phyloP scores from a whole-genome alignment of 2,329 filamentous ascomycete species.

The Neonectria magnoliae region DNA sequence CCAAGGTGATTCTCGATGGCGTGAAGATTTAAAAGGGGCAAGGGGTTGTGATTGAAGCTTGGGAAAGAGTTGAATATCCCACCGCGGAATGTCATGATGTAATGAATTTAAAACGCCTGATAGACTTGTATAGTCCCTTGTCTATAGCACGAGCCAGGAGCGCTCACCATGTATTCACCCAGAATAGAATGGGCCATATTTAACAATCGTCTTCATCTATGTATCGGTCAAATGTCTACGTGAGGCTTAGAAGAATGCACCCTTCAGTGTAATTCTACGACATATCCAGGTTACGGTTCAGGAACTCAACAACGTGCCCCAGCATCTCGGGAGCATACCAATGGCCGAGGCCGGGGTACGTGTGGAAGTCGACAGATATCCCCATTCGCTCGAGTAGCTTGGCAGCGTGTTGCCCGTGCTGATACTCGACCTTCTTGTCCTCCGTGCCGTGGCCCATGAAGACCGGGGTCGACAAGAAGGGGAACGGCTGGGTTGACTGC shows the following conservation, averaged over 20 bases:
- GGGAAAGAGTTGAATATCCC: slow-evolving; percentile 1
- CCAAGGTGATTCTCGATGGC: slow-evolving; percentile 76
- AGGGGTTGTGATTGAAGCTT: not conserved
- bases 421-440: slow-evolving; percentile 53
- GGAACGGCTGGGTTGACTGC: slow-evolving; percentile 1
- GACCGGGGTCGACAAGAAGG: slow-evolving; percentile 48
- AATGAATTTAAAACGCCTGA: slow-evolving; percentile 14
- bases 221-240: not conserved
- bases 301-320: slow-evolving; percentile 48
- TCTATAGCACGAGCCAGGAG: slow-evolving; percentile 7
- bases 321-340: slow-evolving; percentile 57
- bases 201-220: not conserved
- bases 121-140: slow-evolving; percentile 6
- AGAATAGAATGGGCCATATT: not conserved
- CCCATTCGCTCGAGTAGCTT: slow-evolving; percentile 49
- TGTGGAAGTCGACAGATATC: slow-evolving; percentile 47
- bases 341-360: slow-evolving; percentile 56
- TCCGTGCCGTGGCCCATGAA: slow-evolving; percentile 58
- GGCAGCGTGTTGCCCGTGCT: slow-evolving; percentile 48
- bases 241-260: not conserved
- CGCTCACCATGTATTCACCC: not conserved
- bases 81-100: slow-evolving; percentile 12
- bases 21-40: slow-evolving; percentile 57
- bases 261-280: not conserved
- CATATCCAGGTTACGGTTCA: slow-evolving; percentile 23